These are phyloP conservation scores for Puccinia hordei DNA, from an alignment of 1,284 basidiomycete genomes.

Conservation along the genomic window DNA sequence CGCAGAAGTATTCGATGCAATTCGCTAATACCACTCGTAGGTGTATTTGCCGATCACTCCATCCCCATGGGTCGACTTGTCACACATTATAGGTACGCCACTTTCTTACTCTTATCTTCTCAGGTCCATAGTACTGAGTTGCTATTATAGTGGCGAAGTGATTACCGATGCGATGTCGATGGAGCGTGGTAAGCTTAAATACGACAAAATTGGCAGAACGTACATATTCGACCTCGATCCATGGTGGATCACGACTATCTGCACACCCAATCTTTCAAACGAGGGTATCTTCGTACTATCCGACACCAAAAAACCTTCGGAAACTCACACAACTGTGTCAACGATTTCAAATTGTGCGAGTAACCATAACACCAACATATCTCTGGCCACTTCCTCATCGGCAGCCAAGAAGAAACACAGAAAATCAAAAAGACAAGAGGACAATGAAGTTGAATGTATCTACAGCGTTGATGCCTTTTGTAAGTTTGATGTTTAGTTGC, in stretches of 20 bases:
- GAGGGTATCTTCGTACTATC: constrained; percentile 9
- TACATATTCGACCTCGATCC: constrained; percentile 45
- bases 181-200: constrained; percentile 11
- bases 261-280: not conserved
- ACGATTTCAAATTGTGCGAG: not conserved
- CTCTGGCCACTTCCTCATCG: constrained; percentile 10
- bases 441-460: constrained; percentile 20
- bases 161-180: constrained; percentile 21
- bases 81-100: constrained; percentile 34
- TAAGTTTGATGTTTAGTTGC: constrained; percentile 2
- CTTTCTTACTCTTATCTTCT: not conserved
- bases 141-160: constrained; percentile 23
- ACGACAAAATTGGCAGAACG: constrained; percentile 40
- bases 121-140: not conserved
- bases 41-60: constrained; percentile 38
- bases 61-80: constrained; percentile 38
- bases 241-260: constrained; percentile 40
- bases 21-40: constrained; percentile 12
- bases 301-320: not conserved
- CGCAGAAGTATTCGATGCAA: not conserved
- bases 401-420: not conserved
- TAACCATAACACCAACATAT: not conserved
- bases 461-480: constrained; percentile 48
- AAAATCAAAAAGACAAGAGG: constrained; percentile 2
- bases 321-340: not conserved